These are phyloP conservation scores for Amylocystis lapponica DNA, from an alignment of 768 basidiomycete genomes.

Conservation along the genomic window DNA sequence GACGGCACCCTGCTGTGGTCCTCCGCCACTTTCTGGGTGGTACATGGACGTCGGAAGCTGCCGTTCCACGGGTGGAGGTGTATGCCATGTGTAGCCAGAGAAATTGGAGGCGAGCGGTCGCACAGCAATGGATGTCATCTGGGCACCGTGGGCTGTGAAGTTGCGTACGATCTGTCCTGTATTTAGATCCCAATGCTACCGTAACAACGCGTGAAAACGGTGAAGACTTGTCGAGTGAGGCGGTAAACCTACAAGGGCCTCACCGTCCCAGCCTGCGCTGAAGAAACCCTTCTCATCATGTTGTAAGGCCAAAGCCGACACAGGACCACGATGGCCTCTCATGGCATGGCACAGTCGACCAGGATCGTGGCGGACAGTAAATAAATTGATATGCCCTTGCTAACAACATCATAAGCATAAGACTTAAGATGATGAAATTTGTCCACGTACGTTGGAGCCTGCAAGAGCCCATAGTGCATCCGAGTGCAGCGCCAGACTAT, in stretches of 20 bases:
- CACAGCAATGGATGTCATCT: constrained; percentile 76
- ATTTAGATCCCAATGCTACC: constrained; percentile 96
- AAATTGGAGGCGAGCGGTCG: constrained; percentile 49
- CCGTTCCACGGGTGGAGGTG: constrained; percentile 5
- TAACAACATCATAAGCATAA: constrained; percentile 21
- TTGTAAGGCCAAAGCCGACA: constrained; percentile 79
- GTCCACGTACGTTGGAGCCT: constrained; percentile 65
- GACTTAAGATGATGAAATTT: not conserved
- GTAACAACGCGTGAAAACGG: not conserved
- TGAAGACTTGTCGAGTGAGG: constrained; percentile 1
- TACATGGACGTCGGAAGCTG: no score
- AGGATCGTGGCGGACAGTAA: constrained; percentile 89
- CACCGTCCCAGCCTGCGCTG: constrained; percentile 94
- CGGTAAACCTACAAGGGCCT: constrained; percentile 59
- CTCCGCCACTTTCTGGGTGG: constrained; percentile 5
- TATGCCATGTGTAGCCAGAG: constrained; percentile 17
- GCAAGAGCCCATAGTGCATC: constrained; percentile 92
- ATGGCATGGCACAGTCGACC: constrained; percentile 71
- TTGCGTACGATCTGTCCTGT: constrained; percentile 74
- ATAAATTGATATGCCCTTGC: constrained; percentile 90
- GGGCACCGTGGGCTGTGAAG: constrained; percentile 79
- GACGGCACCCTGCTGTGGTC: no score
- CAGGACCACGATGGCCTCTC: constrained; percentile 70
- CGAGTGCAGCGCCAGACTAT: constrained; percentile 86
- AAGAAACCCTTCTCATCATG: constrained; percentile 82